Evolutionary conservation across 2,329 filamentous ascomycete species (phyloP).

Genomic region (Emericellopsis atlantica): DNA sequence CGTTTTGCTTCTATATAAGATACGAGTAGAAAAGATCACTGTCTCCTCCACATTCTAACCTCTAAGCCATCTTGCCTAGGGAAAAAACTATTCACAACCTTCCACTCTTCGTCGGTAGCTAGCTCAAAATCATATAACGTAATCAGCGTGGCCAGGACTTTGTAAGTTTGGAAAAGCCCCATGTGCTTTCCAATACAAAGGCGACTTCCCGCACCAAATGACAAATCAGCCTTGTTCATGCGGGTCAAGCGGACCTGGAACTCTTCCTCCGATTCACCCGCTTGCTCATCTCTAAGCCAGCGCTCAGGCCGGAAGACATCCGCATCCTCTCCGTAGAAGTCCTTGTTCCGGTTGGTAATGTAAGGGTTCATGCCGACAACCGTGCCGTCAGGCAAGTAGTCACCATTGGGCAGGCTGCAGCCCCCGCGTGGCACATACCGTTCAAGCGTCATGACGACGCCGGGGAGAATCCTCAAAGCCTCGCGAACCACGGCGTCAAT

Average conservation of each 20-base stretch:
- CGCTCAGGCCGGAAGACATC: constrained; percentile 28
- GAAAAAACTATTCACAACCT: constrained; percentile 8
- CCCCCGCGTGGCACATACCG: constrained; percentile 18
- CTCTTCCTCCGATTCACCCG: constrained; percentile 8
- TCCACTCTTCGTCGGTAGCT: constrained; percentile 4
- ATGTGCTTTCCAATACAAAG: constrained; percentile 28
- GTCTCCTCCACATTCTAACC: not conserved
- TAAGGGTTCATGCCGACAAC: constrained; percentile 21
- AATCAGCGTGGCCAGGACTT: constrained; percentile 31
- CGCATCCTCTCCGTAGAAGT: constrained; percentile 26
- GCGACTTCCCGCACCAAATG: constrained; percentile 27
- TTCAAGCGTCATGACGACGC: constrained; percentile 20
- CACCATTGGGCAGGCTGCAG: constrained; percentile 23
- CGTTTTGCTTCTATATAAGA: too few relatives aligned
- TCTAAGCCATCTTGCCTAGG: constrained; percentile 12
- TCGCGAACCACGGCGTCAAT: constrained; percentile 43
- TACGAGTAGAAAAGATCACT: too few relatives aligned
- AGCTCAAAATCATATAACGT: constrained; percentile 20
- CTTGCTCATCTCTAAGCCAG: constrained; percentile 16
- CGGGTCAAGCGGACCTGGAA: constrained; percentile 12
- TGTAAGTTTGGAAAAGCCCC: constrained; percentile 27
- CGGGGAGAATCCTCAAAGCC: constrained; percentile 34
- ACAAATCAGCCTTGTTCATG: constrained; percentile 23
- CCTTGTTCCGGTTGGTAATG: constrained; percentile 19
- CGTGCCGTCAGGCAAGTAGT: constrained; percentile 20